Conservation (phyloP, 352 stramenopile species). For the Phytophthora fragariaefolia region DNA sequence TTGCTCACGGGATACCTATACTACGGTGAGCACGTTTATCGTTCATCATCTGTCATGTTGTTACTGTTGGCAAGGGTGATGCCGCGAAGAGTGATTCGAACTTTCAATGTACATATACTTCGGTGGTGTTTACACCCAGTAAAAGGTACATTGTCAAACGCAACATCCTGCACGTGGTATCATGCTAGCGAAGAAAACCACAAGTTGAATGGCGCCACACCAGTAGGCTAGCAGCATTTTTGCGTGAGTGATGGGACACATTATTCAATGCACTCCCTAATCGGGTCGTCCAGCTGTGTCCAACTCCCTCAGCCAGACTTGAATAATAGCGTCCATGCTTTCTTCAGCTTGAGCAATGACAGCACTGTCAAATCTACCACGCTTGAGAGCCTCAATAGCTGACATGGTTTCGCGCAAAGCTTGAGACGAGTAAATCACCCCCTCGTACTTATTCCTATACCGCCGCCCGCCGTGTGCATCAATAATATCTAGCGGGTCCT, state of each 20-base stretch:
- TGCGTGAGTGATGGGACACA: too few relatives aligned
- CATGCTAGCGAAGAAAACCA: not conserved
- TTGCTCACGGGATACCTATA: not conserved
- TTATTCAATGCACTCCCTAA: too few relatives aligned
- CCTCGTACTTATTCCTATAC: slow-evolving; percentile 15
- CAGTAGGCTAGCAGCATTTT: not conserved
- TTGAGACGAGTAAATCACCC: slow-evolving; percentile 27
- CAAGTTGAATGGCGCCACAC: not conserved
- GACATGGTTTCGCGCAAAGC: slow-evolving; percentile 28
- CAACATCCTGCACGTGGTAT: not conserved
- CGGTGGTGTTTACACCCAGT: not conserved
- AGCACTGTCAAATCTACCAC: slow-evolving; percentile 14
- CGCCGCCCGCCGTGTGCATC: not conserved
- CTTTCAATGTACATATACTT: slow-evolving; percentile 1
- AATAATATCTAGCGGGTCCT: not conserved
- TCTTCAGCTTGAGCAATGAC: slow-evolving; percentile 20
- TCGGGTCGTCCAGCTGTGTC: slow-evolving; percentile 14
- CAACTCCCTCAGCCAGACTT: slow-evolving; percentile 27
- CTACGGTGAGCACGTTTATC: slow-evolving; percentile 1
- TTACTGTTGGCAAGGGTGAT: not conserved
- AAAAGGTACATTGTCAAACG: not conserved
- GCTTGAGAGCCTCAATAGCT: slow-evolving; percentile 24
- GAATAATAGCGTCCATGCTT: slow-evolving; percentile 22
- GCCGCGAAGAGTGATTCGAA: not conserved
- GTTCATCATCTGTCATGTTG: not conserved